These are phyloP conservation scores for Diaporthe capsici DNA, from an alignment of 2,329 filamentous ascomycete species.

Conservation along the genomic window DNA sequence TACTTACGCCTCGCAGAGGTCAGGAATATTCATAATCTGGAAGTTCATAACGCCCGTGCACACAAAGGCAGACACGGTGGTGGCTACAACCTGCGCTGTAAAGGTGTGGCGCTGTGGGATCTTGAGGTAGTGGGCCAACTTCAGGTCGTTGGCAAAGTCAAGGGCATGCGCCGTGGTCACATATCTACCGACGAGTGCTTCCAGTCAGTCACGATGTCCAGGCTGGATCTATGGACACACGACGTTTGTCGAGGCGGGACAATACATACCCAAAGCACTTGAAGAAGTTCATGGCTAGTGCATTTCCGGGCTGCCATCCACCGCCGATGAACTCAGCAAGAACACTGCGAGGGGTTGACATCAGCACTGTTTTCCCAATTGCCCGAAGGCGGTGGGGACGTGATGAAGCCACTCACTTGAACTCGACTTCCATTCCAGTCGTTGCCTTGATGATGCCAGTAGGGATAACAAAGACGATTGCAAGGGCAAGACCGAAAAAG, in stretches of 20 bases:
- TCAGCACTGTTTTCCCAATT: neutral
- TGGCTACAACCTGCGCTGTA: conserved; percentile 70
- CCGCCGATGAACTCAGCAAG: conserved; percentile 63
- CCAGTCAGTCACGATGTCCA: conserved; percentile 45
- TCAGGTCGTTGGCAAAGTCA: conserved; percentile 57
- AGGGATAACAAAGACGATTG: conserved; percentile 59
- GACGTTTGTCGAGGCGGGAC: no score
- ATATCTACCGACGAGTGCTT: conserved; percentile 42
- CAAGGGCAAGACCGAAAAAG: conserved; percentile 58
- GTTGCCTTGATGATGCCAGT: conserved; percentile 60
- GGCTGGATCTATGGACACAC: no score
- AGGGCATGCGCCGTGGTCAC: conserved; percentile 62
- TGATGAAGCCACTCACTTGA: conserved; percentile 48
- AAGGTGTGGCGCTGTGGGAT: conserved; percentile 73
- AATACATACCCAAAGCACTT: conserved; percentile 50
- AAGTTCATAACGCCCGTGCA: conserved; percentile 63
- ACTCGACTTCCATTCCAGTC: conserved; percentile 56
- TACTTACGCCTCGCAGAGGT: conserved; percentile 54
- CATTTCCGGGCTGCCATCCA: conserved; percentile 57
- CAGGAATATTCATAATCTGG: conserved; percentile 63
- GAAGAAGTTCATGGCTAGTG: conserved; percentile 63
- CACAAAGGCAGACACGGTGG: conserved; percentile 66
- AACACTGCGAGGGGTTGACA: conserved; percentile 45
- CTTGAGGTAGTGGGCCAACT: conserved; percentile 65
- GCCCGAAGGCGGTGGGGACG: neutral